Base-by-base conservation (phyloP, 139 green algal genomes). In the Chlorella vulgaris region DNA sequence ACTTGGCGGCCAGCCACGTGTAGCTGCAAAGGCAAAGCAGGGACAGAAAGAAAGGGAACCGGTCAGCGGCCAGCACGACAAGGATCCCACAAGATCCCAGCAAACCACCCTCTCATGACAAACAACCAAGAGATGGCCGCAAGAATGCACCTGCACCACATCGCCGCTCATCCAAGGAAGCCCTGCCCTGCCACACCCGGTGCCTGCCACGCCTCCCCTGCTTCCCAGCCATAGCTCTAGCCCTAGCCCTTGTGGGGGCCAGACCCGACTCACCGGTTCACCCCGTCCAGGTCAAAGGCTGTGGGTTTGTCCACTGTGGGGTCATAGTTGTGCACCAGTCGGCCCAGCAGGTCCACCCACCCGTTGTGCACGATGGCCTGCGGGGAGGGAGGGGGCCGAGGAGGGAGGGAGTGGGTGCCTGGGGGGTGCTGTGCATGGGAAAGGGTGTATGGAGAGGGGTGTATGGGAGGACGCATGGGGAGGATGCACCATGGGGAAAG, bases 291-390 rank as follows among this genome's bases (percentile, higher is more conserved):
- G 53, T 79, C 73, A 15, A 79, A 79, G 1, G 73, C 73, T 5
- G 38, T 35, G 21, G 73, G 73, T 35, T 50, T 50, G 73, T 79
- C 73, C 7, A 31, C 7, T 0, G 73, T 79, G 35, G 73, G 73
- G 19, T 79, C 73, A 33, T 79, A 79, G 15, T 69, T 50, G 6
- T 3, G 6, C 53, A 79, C 36, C 53, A 79, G 22, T 24, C 53
- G 51, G 35, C 73, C 73, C 24, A 68, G 51, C 35, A 69, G 7
- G 35, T 79, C 71, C 7, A 78, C 65, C 71, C 71, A 78, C n/a
- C 71, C 50, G 50, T 33, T 78, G 71, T 78, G 71, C 47, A 78
- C 71, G 10, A 78, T 51, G 21, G 71, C 71, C 73, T 79, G 73
- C 53, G 29, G 0, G 1, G 1, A 10, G 3, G 42, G 19, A 36